A percentile compares a stretch with the other conserved stretches of the same genome.
Evolutionary conservation across 2,329 filamentous ascomycete genomes (phyloP).

Genomic region (Neofusicoccum kwambonambiense): DNA sequence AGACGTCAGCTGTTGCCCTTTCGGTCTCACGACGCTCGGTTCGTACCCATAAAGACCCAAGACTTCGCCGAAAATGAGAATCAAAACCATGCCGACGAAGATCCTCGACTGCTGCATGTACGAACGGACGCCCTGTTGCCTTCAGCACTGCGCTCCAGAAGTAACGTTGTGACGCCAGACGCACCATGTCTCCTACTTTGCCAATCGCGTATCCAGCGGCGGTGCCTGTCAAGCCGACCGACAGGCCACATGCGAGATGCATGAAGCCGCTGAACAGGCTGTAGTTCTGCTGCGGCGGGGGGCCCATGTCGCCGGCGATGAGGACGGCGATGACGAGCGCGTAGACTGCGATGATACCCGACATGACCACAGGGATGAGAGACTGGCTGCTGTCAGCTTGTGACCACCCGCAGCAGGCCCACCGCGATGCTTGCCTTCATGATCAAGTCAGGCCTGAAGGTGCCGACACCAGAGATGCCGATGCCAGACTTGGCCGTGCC

Average conservation of each 20-base stretch:
- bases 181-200: constrained; percentile 84
- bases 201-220: constrained; percentile 69
- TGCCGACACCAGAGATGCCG: constrained; percentile 81
- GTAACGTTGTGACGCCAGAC: constrained; percentile 26
- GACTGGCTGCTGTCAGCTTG: constrained; percentile 52
- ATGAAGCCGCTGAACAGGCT: constrained; percentile 90
- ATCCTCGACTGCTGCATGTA: constrained; percentile 97
- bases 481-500: constrained; percentile 87
- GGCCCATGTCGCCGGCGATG: constrained; percentile 84
- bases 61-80: constrained; percentile 97
- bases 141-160: constrained; percentile 18
- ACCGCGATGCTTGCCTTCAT: constrained; percentile 67
- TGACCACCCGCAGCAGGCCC: constrained; percentile 15
- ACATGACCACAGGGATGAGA: constrained; percentile 91
- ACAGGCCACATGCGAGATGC: constrained; percentile 87
- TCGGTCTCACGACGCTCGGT: neutral
- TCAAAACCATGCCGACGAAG: constrained; percentile 98
- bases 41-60: constrained; percentile 91
- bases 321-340: constrained; percentile 94
- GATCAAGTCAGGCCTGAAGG: constrained; percentile 80
- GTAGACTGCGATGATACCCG: constrained; percentile 98
- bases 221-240: constrained; percentile 56
- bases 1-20: neutral
- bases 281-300: constrained; percentile 67
- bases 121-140: constrained; percentile 69